A percentile compares a stretch with the other conserved stretches of the same genome.
Evolutionary conservation across 257 asterid species (phyloP).

Genomic region (Ilex asprella): DNA sequence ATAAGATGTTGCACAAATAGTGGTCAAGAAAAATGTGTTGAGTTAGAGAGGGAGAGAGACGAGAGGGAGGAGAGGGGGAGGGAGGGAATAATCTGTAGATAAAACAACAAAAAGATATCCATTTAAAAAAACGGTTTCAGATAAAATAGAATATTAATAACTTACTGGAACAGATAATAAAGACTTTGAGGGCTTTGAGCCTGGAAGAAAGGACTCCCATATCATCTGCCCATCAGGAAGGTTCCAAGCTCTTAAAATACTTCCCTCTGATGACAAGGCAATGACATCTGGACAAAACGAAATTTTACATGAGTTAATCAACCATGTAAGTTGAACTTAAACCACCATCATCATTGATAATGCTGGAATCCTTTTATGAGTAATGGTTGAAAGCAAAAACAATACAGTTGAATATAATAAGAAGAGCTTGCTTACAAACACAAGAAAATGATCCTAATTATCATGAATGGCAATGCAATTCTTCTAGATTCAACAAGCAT

Average conservation of each 20-base stretch:
- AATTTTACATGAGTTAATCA: neutral
- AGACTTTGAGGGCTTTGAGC: constrained; percentile 54
- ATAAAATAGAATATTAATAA: constrained; percentile 14
- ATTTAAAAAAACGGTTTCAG: neutral
- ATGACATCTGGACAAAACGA: constrained; percentile 61
- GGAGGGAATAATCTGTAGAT: neutral
- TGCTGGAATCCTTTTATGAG: neutral
- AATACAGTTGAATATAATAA: neutral
- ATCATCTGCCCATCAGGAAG: constrained; percentile 99
- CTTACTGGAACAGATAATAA: constrained; percentile 72
- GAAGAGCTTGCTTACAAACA: neutral
- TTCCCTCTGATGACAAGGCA: constrained; percentile 81
- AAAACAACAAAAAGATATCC: neutral
- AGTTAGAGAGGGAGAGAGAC: too few species aligned
- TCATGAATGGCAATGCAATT: neutral
- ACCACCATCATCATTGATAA: neutral
- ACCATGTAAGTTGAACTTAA: neutral
- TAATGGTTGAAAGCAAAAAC: neutral
- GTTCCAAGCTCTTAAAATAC: constrained; percentile 92
- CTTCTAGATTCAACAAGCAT: too few species aligned
- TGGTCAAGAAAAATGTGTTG: too few species aligned
- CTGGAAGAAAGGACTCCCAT: constrained; percentile 80
- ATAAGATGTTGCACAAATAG: neutral
- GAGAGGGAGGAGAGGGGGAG: neutral
- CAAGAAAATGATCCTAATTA: neutral